Evolutionary conservation across 2,329 filamentous ascomycete genomes (phyloP).

Genomic region (Blastomyces percursus): DNA sequence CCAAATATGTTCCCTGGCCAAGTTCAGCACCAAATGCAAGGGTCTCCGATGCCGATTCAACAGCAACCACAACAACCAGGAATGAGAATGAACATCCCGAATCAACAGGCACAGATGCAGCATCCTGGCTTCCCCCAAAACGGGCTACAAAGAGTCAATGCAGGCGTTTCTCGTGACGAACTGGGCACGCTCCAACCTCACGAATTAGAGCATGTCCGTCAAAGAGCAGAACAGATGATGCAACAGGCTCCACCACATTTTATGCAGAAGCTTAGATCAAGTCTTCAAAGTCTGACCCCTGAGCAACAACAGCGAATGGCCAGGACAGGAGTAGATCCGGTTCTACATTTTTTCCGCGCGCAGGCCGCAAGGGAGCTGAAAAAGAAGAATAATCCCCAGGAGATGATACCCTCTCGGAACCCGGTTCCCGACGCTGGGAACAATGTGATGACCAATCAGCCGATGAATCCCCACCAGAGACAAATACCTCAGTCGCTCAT

Average conservation of each 20-base stretch:
- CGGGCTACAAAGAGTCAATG: constrained; percentile 22
- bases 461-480: constrained; percentile 30
- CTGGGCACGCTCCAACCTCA: constrained; percentile 28
- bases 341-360: constrained; percentile 42
- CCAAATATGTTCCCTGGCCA: constrained; percentile 37
- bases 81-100: constrained; percentile 8
- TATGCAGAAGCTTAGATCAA: constrained; percentile 39
- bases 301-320: constrained; percentile 39
- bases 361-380: constrained; percentile 37
- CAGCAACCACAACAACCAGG: constrained; percentile 18
- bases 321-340: constrained; percentile 38
- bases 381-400: constrained; percentile 24
- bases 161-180: constrained; percentile 24
- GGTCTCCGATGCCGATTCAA: constrained; percentile 17
- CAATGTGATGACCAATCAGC: constrained; percentile 25
- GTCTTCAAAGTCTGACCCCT: constrained; percentile 36
- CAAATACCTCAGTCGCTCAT: constrained; percentile 34
- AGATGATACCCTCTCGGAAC: constrained; percentile 22
- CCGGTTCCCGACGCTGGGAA: constrained; percentile 21
- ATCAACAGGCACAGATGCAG: constrained; percentile 15
- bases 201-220: constrained; percentile 36
- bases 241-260: constrained; percentile 35
- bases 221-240: constrained; percentile 39
- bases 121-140: constrained; percentile 21
- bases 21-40: constrained; percentile 20